Evolutionary conservation across 2,329 filamentous ascomycete genomes (phyloP), one percentile per base, ranked within the genome.

Genomic region (Phaeoacremonium minimum): DNA sequence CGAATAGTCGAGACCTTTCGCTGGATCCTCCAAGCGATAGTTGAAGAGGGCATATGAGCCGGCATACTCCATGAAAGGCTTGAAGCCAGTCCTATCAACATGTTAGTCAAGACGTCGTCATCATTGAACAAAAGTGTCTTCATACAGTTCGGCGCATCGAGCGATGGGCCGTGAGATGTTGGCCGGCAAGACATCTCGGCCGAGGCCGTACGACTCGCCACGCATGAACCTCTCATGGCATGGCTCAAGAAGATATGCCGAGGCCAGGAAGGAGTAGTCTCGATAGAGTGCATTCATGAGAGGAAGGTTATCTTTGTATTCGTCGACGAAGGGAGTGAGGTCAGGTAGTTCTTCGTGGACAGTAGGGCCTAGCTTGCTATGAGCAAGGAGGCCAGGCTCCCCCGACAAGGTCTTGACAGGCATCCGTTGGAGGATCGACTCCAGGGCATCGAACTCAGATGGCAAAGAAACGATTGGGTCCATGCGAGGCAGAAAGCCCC

Each of bases 211-310:
- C 2, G 73, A 71, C 56, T 86, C 80, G 0, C 83, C 84, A 59
- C 77, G 82, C 42, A 83, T 50, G 52, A 80, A 82, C 28, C 74
- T 75, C 64, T 87, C 74, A 63, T 93, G 90, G 60, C 90, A 96
- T 9, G 90, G 90, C 69, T 96, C 90, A 18, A 96, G 79, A 18
- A 96, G 71, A 57, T 95, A 95, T 0, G 88, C 86, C 16, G 87
- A 94, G 5, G 89, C 85, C 18, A 95, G 66, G 70, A 95, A 96
- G 12, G 85, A 86, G 60, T 95, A 96, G 66, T 96, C 90, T 15
- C 90, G 76, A 60, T 95, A 95, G 32, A 94, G 66, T 20, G 89
- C 89, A 51, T 90, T 93, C 69, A 94, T 80, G 41, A 87, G 66
- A 13, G 84, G 83, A 28, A 91, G 72, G 61, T 95, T 83, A 43